Base-by-base conservation (phyloP, 2,329 filamentous ascomycete species). In the Cryphonectria japonica region DNA sequence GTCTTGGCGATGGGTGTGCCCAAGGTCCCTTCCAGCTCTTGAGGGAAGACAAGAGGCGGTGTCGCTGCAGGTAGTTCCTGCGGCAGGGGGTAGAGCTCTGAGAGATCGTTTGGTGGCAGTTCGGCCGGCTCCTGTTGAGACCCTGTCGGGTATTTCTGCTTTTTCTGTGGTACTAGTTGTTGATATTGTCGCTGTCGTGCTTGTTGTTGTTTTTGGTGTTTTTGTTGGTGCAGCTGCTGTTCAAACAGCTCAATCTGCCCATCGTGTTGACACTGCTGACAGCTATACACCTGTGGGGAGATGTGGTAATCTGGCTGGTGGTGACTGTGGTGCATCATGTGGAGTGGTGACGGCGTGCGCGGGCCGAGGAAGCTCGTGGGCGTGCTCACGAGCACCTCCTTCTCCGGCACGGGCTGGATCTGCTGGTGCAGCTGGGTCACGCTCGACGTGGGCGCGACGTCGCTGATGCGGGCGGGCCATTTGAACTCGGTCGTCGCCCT, bases 391-490 rank as follows among this genome's bases (percentile, higher is more conserved):
- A 63, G 2, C 26, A 61, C 57, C 29, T 61, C 66, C 66, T 71
- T 71, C 26, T 65, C 66, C 19, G 62, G 61, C 46, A 68, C 26
- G 8, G 66, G 66, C 41, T 34, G 26, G 62, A 57, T 39, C 61
- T 60, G 69, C 41, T 32, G 39, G 16, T 68, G 66, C 29, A 66
- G 39, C 19, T 66, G 68, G n/a, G 66, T 68, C 46, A 70, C 54
- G 41, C 59, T 68, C 57, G 70, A 46, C 32, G 64, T 62, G 46
- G 57, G 22, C 3, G 66, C 34, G 1, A 43, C 26, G 22, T 68
- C 69, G 46, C 65, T 59, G 22, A 71, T 70, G 26, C 71, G 66
- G 26, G 66, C 37, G 16, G 69, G 69, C 71, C 71, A 72, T 7
- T 59, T 66, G 29, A 72, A 72, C 26, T 71, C 61, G 37, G 71